These are phyloP conservation scores for Parmelia sp. DNA, from an alignment of 495 filamentous ascomycete species.

Conservation along the genomic window DNA sequence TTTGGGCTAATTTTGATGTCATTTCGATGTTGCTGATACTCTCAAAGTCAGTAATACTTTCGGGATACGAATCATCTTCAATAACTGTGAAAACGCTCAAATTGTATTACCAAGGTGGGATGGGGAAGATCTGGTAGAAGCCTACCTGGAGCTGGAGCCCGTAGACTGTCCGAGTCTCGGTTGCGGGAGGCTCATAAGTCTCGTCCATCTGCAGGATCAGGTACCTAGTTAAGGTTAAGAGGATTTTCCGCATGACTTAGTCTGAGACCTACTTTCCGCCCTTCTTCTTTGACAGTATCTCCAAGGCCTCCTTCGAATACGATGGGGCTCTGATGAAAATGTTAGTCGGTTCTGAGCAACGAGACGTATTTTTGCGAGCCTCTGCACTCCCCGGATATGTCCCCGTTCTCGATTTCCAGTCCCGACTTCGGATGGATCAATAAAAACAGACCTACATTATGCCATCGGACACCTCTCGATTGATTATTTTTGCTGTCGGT, in stretches of 20 bases:
- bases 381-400: neutral
- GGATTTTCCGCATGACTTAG: neutral
- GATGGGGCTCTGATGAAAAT: slow-evolving; percentile 48
- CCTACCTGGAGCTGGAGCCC: slow-evolving; percentile 62
- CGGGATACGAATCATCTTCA: neutral
- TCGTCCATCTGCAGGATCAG: slow-evolving; percentile 72
- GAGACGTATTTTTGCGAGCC: no score
- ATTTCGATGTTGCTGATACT: slow-evolving; percentile 68
- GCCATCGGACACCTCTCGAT: neutral
- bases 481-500: no score
- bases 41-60: neutral
- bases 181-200: slow-evolving; percentile 65
- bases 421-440: neutral
- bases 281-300: slow-evolving; percentile 96
- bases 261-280: slow-evolving; percentile 61
- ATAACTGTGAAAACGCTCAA: neutral
- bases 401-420: neutral
- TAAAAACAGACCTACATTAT: neutral
- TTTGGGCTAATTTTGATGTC: slow-evolving; percentile 77
- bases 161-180: slow-evolving; percentile 79
- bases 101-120: neutral
- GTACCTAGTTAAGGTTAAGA: slow-evolving; percentile 36
- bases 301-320: slow-evolving; percentile 76
- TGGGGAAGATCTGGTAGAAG: neutral
- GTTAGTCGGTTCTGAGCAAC: no score